A percentile compares a stretch with the other conserved stretches of the same genome.
Conservation (phyloP, 148 eudicot species). For the Simmondsia chinensis region DNA sequence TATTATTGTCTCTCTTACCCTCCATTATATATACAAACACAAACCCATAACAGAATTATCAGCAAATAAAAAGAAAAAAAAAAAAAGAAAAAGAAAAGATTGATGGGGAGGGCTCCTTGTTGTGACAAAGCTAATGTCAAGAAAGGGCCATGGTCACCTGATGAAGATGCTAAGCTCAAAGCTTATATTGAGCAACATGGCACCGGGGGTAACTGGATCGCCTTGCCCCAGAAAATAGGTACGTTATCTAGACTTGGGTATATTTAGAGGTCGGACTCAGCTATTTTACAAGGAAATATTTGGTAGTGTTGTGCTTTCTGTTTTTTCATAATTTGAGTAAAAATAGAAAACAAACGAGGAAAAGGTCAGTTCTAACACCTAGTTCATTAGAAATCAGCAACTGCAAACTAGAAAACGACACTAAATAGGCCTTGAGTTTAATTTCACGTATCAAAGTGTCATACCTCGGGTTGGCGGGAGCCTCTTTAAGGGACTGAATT, state of each 20-base stretch:
- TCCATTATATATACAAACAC: conserved; percentile 14
- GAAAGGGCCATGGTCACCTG: conserved; percentile 69
- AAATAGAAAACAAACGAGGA: too few relatives aligned
- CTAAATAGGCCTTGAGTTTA: too few relatives aligned
- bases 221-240: conserved; percentile 56
- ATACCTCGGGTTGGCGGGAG: too few relatives aligned
- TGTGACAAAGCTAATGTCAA: conserved; percentile 63
- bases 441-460: too few relatives aligned
- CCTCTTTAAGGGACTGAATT: too few relatives aligned
- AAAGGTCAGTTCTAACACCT: too few relatives aligned
- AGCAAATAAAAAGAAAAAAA: background rate
- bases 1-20: conserved; percentile 34
- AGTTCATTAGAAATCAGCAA: too few relatives aligned
- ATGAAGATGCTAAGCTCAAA: conserved; percentile 49
- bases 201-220: conserved; percentile 58
- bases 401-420: too few relatives aligned
- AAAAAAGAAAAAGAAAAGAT: background rate
- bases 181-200: conserved; percentile 39
- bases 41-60: conserved; percentile 11
- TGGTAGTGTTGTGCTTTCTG: too few relatives aligned
- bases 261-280: background rate
- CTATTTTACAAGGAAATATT: background rate
- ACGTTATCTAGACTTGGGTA: too few relatives aligned
- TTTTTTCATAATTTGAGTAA: too few relatives aligned
- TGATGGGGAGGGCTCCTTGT: conserved; percentile 60